Percentiles rank a stretch among this genome's conserved stretches.
Conservation (phyloP, 73 alveolate species). For the Symbiodinium natans region DNA sequence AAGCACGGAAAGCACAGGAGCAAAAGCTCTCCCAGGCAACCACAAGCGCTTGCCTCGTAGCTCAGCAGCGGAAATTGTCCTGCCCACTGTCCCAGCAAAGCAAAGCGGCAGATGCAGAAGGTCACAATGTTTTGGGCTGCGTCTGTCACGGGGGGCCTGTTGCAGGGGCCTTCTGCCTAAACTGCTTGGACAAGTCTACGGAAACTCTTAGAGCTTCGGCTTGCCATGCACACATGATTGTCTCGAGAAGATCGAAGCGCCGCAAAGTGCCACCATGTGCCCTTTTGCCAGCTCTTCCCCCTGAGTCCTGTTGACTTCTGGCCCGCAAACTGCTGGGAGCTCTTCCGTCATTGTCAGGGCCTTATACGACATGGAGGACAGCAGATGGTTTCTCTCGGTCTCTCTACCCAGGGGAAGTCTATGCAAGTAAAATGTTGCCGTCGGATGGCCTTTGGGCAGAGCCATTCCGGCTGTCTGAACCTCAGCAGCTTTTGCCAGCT, state of each 20-base stretch:
- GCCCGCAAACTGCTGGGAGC: constrained; percentile 49
- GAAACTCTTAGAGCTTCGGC: background rate
- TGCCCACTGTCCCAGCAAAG: too few species aligned
- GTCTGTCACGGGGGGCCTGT: too few species aligned
- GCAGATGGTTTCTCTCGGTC: too few species aligned
- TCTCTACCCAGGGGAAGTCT: too few species aligned
- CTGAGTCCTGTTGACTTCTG: constrained; percentile 19
- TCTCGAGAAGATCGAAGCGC: too few species aligned
- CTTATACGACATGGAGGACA: too few species aligned
- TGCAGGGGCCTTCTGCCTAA: too few species aligned
- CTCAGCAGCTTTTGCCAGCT: too few species aligned
- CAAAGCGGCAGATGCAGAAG: too few species aligned
- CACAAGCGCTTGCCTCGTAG: constrained; percentile 22
- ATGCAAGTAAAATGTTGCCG: background rate
- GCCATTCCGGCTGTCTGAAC: constrained; percentile 84
- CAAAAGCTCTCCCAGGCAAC: background rate
- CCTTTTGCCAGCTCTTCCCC: too few species aligned
- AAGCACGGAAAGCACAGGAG: background rate
- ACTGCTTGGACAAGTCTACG: background rate
- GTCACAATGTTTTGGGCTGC: background rate
- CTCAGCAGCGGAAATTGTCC: constrained; percentile 52
- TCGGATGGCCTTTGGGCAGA: constrained; percentile 29
- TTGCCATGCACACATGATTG: too few species aligned
- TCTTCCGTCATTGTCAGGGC: constrained; percentile 81
- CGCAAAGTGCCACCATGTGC: too few species aligned